Evolutionary conservation across 257 asterid species (phyloP).

Genomic region (Petrea volubilis): DNA sequence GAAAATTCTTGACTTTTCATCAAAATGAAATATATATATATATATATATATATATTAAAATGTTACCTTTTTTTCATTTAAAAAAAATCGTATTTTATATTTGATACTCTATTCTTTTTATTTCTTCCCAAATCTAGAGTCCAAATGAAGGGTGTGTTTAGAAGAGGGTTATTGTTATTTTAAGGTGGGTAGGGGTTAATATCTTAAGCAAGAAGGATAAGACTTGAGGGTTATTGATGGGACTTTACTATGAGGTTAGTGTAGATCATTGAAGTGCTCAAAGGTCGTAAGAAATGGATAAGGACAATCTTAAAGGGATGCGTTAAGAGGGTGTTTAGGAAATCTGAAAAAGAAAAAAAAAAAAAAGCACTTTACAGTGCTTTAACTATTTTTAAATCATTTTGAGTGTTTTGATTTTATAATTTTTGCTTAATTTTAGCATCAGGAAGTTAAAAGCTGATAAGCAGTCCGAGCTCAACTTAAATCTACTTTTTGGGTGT

Average conservation of each 20-base stretch:
- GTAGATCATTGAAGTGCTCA: neutral
- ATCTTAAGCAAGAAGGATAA: slow-evolving; percentile 34
- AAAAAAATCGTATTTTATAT: neutral
- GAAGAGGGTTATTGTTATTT: slow-evolving; percentile 6
- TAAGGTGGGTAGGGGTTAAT: neutral
- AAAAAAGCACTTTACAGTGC: too few relatives aligned
- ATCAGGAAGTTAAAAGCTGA: too few relatives aligned
- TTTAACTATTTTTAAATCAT: too few relatives aligned
- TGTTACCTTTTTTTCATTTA: neutral
- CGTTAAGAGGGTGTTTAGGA: too few relatives aligned
- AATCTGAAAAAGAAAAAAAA: too few relatives aligned
- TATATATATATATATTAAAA: too few relatives aligned
- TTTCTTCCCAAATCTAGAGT: neutral
- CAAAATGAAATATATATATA: too few relatives aligned
- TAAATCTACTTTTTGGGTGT: too few relatives aligned
- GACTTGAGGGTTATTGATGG: slow-evolving; percentile 6
- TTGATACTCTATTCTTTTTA: neutral
- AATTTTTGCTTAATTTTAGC: too few relatives aligned
- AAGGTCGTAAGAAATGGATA: slow-evolving; percentile 29
- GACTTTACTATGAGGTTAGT: slow-evolving; percentile 22
- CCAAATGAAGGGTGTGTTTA: neutral
- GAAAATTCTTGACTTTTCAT: too few relatives aligned
- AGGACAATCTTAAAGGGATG: neutral
- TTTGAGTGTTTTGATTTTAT: too few relatives aligned
- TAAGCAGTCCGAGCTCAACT: too few relatives aligned